These are phyloP conservation scores for Dalbergia oliveri DNA, from an alignment of 306 rosid genomes.

Conservation along the genomic window DNA sequence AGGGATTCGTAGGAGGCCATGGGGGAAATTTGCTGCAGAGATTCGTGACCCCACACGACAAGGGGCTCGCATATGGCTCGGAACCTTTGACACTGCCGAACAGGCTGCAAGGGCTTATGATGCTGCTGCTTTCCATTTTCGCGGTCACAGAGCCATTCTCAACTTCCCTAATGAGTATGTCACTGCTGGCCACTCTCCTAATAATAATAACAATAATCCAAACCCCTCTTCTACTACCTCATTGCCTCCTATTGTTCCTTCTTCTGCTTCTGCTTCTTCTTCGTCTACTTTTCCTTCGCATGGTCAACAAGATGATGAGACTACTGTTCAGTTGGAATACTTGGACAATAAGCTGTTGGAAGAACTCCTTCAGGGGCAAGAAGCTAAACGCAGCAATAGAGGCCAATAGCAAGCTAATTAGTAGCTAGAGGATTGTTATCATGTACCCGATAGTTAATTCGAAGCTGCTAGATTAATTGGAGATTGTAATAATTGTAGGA, in stretches of 20 bases:
- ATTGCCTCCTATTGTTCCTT: background rate
- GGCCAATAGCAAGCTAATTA: background rate
- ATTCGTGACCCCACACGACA: constrained; percentile 87
- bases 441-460: no score
- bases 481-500: no score
- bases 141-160: constrained; percentile 88
- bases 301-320: background rate
- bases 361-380: constrained; percentile 53
- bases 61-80: constrained; percentile 87
- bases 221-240: constrained; percentile 26
- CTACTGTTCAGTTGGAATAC: constrained; percentile 64
- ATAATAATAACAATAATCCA: background rate
- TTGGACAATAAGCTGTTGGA: constrained; percentile 70
- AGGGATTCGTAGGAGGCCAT: constrained; percentile 86
- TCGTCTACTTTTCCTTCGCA: constrained; percentile 22
- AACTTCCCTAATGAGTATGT: constrained; percentile 81
- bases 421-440: background rate
- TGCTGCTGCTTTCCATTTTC: constrained; percentile 77
- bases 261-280: constrained; percentile 22
- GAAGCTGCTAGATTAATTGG: no score
- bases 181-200: constrained; percentile 15
- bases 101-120: constrained; percentile 94
- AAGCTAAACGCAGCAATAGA: background rate
- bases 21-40: constrained; percentile 96
- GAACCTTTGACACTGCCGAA: constrained; percentile 85